A percentile compares a stretch with the other conserved stretches of the same genome.
These are phyloP conservation scores for Inga leiocalycina DNA, from an alignment of 306 rosid species.

Conservation along the genomic window DNA sequence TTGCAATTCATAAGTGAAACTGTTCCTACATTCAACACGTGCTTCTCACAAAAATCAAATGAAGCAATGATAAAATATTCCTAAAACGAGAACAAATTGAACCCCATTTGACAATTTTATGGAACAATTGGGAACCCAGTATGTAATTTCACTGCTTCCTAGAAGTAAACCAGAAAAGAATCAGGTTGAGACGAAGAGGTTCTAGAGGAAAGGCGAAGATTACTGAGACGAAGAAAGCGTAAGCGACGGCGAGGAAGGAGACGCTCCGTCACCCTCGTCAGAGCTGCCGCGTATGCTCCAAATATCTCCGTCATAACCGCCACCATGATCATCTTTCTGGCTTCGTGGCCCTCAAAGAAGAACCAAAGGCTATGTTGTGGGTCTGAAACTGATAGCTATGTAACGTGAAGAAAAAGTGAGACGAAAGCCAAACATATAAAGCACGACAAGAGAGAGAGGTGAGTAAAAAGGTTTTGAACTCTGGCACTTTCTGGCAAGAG, in stretches of 20 bases:
- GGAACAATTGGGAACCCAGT: background rate
- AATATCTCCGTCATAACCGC: slow-evolving; percentile 49
- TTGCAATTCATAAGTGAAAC: background rate
- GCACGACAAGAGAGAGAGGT: background rate
- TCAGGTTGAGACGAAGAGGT: slow-evolving; percentile 34
- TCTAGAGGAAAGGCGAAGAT: slow-evolving; percentile 32
- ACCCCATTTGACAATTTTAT: background rate
- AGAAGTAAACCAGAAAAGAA: slow-evolving; percentile 58
- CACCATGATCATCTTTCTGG: slow-evolving; percentile 58
- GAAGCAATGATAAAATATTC: slow-evolving; percentile 8
- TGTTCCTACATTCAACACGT: background rate
- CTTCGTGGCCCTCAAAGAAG: slow-evolving; percentile 1
- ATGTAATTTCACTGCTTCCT: background rate
- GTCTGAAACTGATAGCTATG: background rate
- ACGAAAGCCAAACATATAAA: background rate
- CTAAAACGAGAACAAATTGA: background rate
- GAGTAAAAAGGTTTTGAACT: slow-evolving; percentile 21
- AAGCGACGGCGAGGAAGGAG: slow-evolving; percentile 31
- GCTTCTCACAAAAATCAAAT: background rate
- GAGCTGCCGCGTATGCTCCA: slow-evolving; percentile 47
- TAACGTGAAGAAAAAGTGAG: background rate
- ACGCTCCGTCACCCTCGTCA: slow-evolving; percentile 49
- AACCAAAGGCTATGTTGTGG: background rate
- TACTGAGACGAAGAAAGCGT: slow-evolving; percentile 23
- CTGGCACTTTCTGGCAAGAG: slow-evolving; percentile 16